Percentiles rank a stretch among this genome's conserved stretches.
phyloP scores from a whole-genome alignment of 176 grass and related monocot genomes.

The Oryza nivara region DNA sequence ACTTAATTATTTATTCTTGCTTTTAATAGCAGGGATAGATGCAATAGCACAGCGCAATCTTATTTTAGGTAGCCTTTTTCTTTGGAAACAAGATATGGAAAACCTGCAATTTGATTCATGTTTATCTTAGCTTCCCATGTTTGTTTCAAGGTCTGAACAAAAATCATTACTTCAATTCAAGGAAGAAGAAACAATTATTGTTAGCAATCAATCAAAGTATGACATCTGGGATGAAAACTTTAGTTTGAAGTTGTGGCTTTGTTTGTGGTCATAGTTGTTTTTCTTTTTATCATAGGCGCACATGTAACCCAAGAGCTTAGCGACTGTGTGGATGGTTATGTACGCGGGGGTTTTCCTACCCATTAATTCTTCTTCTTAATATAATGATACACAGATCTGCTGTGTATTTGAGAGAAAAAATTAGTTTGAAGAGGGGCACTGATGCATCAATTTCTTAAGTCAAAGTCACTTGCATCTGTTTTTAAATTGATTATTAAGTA shows the following conservation, averaged over 20 bases:
- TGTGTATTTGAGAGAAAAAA: too few relatives aligned
- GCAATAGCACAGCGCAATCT: constrained; percentile 48
- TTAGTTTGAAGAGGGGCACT: background rate
- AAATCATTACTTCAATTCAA: background rate
- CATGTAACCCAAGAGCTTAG: too few relatives aligned
- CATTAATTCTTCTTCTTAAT: too few relatives aligned
- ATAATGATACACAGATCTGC: too few relatives aligned
- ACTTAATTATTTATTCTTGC: constrained; percentile 33
- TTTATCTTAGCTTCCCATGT: constrained; percentile 19
- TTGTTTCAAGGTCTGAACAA: background rate
- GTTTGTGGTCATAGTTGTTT: too few relatives aligned
- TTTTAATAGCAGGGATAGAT: constrained; percentile 23
- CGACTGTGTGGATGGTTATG: too few relatives aligned
- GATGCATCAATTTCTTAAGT: background rate
- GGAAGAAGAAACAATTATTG: background rate
- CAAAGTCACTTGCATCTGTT: background rate
- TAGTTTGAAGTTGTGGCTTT: background rate
- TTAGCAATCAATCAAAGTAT: constrained; percentile 11
- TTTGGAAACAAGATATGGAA: constrained; percentile 29
- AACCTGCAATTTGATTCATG: background rate
- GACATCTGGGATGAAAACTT: background rate
- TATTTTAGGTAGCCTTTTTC: background rate
- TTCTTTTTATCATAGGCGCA: too few relatives aligned
- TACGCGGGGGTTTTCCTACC: too few relatives aligned
- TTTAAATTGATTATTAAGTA: background rate